Evolutionary conservation across 371 early-diverging fungal species (phyloP), one percentile per base, ranked within the genome.

Genomic region (Smittium culicis): DNA sequence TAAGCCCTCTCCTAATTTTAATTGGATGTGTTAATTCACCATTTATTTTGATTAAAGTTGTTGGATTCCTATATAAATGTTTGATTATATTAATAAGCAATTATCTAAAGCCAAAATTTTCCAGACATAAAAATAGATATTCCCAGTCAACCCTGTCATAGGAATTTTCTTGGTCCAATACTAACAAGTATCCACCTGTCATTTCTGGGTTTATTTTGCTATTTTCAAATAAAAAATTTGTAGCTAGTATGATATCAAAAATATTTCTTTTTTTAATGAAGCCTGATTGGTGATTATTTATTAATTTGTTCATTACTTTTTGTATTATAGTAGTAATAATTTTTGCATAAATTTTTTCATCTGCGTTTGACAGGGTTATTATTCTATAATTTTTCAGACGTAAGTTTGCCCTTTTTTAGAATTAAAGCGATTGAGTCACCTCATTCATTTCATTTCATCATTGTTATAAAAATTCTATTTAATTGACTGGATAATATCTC

Each of bases 111-210:
- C 45, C 5, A 11, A 45, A 11, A 11, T 45, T 45, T 45, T 11
- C 45, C 20, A 45, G 20, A 45, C 5, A 45, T 45, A n/a, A 11
- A 11, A 45, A 45, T 20, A 45, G 20, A 45, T 45, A 45, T 11
- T 11, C 45, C 45, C 45, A 45, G 45, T 45, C 20, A 45, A 45
- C 45, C 45, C 45, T 45, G 5, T 45, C 66, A 73, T 67, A 73
- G 54, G 70, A 54, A 27, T 69, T 73, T 72, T 57, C 29, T 69
- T 73, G 69, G 70, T 58, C 69, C 72, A 54, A 45, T 54, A 59
- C 67, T 69, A 65, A 73, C 57, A 55, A 34, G 66, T 63, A 72
- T 58, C 71, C 32, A 72, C 63, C 35, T 66, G 70, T 66, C 68
- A 69, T 67, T 62, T 45, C 20, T 45, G 5, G 5, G 45, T 45